Percentiles rank a stretch among this genome's conserved stretches.
Conservation (phyloP, 2,329 filamentous ascomycete species). For the Trichoderma atroviride region DNA sequence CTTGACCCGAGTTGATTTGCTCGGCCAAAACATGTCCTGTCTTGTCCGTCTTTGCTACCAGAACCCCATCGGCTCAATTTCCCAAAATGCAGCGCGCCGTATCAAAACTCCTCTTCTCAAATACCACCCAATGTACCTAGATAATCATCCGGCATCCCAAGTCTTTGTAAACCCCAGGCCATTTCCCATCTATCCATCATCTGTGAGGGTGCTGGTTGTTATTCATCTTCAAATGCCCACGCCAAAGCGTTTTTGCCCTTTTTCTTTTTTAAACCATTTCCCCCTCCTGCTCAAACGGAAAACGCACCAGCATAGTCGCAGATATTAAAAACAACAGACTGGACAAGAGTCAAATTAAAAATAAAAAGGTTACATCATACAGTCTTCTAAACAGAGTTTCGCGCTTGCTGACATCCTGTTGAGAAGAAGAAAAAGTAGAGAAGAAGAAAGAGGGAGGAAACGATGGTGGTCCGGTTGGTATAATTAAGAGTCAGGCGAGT, state of each 20-base stretch:
- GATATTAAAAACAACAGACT: constrained; percentile 5
- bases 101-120: constrained; percentile 9
- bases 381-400: constrained; percentile 2
- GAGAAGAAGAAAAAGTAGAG: constrained; percentile 15
- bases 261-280: background rate
- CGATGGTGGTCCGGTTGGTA: background rate
- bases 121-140: background rate
- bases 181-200: constrained; percentile 1
- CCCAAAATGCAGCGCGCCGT: constrained; percentile 20
- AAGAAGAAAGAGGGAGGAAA: background rate
- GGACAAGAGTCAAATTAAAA: background rate
- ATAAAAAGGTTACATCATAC: background rate
- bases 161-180: background rate
- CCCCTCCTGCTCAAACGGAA: constrained; percentile 1
- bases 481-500: constrained; percentile 17
- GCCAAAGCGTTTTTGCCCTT: background rate
- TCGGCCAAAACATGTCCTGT: background rate
- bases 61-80: background rate
- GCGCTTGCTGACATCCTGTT: constrained; percentile 20
- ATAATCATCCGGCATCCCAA: background rate
- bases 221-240: background rate
- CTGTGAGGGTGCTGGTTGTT: constrained; percentile 1
- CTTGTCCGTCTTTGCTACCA: background rate
- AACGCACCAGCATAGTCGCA: constrained; percentile 13
- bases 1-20: background rate